Evolutionary conservation across 176 grass and related monocot species (phyloP).

Genomic region (Echinochloa phyllopogon): DNA sequence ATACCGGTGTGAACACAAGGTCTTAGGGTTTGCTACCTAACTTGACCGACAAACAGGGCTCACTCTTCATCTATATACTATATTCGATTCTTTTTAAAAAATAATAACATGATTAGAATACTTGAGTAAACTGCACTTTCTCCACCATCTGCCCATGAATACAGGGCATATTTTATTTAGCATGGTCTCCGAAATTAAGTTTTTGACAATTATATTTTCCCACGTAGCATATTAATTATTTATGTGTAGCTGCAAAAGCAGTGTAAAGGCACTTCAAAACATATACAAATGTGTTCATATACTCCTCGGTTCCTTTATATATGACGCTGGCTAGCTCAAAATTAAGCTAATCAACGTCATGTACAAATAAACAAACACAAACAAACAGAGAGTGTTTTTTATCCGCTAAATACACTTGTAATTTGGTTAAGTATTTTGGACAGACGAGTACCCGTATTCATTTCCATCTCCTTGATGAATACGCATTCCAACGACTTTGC

Average conservation of each 20-base stretch:
- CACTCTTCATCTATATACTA: neutral
- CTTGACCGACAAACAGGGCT: neutral
- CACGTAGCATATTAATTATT: neutral
- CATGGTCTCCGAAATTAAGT: neutral
- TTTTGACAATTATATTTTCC: neutral
- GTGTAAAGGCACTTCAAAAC: too few relatives aligned
- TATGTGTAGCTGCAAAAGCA: too few relatives aligned
- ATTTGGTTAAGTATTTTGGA: too few relatives aligned
- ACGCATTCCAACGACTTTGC: neutral
- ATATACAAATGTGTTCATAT: too few relatives aligned
- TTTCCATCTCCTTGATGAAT: neutral
- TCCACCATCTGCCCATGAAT: too few relatives aligned
- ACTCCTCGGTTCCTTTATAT: too few relatives aligned
- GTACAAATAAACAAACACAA: too few relatives aligned
- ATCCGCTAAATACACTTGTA: too few relatives aligned
- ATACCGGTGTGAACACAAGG: slow-evolving; percentile 28
- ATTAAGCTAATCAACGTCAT: too few relatives aligned
- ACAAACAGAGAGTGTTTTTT: too few relatives aligned
- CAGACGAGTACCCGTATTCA: too few relatives aligned
- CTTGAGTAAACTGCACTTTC: neutral
- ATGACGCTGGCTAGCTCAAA: too few relatives aligned
- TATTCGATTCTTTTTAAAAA: neutral
- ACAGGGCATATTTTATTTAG: neutral
- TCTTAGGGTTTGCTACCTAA: slow-evolving; percentile 21
- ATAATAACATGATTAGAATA: neutral